Evolutionary conservation across 2,329 filamentous ascomycete species (phyloP).

Genomic region (Lasiodiplodia sp.): DNA sequence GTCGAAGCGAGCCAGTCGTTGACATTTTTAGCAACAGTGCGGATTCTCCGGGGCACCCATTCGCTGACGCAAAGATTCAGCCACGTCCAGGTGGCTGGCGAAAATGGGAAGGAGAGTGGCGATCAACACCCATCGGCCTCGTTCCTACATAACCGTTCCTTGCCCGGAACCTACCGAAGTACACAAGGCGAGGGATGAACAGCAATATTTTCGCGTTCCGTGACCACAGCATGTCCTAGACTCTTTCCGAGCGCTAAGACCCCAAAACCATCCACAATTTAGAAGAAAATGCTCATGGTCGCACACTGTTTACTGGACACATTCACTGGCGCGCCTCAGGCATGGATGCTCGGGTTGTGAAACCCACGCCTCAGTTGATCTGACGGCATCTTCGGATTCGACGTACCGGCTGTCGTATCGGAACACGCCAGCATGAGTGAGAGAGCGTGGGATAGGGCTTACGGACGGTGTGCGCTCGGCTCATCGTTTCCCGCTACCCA

Average conservation of each 20-base stretch:
- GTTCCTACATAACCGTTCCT: conserved; percentile 32
- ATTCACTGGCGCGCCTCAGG: background rate
- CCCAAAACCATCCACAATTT: background rate
- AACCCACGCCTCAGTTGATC: conserved; percentile 8
- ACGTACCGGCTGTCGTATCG: background rate
- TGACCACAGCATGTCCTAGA: background rate
- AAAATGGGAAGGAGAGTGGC: conserved; percentile 45
- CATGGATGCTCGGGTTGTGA: background rate
- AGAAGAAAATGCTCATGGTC: conserved; percentile 3
- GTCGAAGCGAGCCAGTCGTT: background rate
- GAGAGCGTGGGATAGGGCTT: conserved; percentile 1
- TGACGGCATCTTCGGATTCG: conserved; percentile 19
- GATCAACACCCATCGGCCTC: conserved; percentile 42
- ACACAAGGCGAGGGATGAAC: background rate
- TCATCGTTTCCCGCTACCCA: background rate
- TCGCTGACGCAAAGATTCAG: conserved; percentile 5
- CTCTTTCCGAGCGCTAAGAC: background rate
- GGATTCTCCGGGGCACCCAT: conserved; percentile 11
- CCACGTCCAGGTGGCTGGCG: conserved; percentile 36
- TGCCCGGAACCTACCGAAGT: conserved; percentile 13
- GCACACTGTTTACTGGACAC: background rate
- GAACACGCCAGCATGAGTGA: background rate
- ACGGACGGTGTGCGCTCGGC: background rate
- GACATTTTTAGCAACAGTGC: conserved; percentile 18
- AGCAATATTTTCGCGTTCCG: background rate